phyloP scores from a whole-genome alignment of 495 filamentous ascomycete species.

The Haplographium delicatum region DNA sequence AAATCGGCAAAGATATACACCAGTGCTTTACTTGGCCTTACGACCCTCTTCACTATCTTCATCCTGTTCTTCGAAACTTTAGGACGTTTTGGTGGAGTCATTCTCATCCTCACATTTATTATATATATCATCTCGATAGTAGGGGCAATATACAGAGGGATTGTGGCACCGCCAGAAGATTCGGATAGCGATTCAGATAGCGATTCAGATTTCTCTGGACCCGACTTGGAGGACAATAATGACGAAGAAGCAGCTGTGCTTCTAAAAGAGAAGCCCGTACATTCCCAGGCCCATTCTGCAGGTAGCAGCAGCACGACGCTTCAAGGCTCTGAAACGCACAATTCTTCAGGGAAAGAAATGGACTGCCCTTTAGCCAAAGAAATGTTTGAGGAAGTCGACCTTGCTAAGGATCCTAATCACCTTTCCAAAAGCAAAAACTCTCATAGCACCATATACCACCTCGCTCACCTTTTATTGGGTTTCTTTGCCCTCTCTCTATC shows the following conservation, averaged over 20 bases:
- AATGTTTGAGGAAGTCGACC: constrained; percentile 12
- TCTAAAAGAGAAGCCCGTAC: constrained; percentile 1
- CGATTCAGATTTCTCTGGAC: constrained; percentile 20
- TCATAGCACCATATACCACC: constrained; percentile 31
- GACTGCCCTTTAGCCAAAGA: constrained; percentile 5
- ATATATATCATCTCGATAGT: constrained; percentile 43
- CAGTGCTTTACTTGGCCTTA: constrained; percentile 33
- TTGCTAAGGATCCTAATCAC: neutral
- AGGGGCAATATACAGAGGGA: constrained; percentile 42
- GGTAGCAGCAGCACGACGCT: neutral
- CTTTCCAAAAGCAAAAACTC: constrained; percentile 1
- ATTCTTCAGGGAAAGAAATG: constrained; percentile 2
- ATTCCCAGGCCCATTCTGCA: neutral
- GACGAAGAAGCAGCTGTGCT: constrained; percentile 6
- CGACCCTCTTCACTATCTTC: constrained; percentile 34
- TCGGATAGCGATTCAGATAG: constrained; percentile 33
- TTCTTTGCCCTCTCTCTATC: constrained; percentile 43
- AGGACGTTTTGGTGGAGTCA: constrained; percentile 27
- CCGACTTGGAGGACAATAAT: constrained; percentile 4
- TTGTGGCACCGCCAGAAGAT: constrained; percentile 33
- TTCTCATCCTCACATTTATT: constrained; percentile 37
- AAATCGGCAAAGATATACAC: constrained; percentile 43
- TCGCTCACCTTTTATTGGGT: constrained; percentile 42
- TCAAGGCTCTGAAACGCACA: neutral
- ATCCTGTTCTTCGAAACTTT: constrained; percentile 28